phyloP scores from a whole-genome alignment of 139 green algal genomes.

The Chlamydomonas incerta region DNA sequence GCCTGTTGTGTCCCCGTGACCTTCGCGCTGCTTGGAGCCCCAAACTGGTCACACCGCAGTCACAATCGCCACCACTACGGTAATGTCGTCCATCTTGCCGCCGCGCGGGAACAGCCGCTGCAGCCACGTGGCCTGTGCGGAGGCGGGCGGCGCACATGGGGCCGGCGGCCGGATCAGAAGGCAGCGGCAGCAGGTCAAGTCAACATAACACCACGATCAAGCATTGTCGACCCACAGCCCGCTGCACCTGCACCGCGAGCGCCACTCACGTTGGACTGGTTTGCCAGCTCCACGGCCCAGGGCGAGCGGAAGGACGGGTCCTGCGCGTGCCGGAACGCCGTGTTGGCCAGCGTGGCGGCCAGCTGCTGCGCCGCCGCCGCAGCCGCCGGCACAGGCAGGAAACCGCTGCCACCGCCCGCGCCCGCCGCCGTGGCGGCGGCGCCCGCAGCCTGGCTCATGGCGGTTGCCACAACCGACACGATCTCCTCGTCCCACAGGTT shows the following conservation, averaged over 20 bases:
- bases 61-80: slow-evolving; percentile 75
- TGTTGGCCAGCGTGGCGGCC: slow-evolving; percentile 9
- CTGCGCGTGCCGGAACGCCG: slow-evolving; percentile 23
- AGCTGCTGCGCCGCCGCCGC: slow-evolving; percentile 28
- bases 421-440: not conserved
- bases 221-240: no score
- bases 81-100: slow-evolving; percentile 90
- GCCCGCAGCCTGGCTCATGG: not conserved
- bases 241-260: no score
- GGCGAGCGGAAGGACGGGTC: slow-evolving; percentile 64
- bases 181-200: no score
- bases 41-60: not conserved
- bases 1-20: no score
- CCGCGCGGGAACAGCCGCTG: slow-evolving; percentile 64
- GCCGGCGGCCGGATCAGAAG: no score
- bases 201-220: no score
- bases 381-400: not conserved
- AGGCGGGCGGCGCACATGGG: no score
- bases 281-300: slow-evolving; percentile 74
- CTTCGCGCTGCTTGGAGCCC: no score
- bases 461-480: slow-evolving; percentile 51
- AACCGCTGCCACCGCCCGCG: no score
- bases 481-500: slow-evolving; percentile 95
- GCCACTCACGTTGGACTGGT: slow-evolving; percentile 15
- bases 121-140: slow-evolving; percentile 42